Conservation (phyloP, 441 rosid species). For the Pelargonium cotyledonis region DNA sequence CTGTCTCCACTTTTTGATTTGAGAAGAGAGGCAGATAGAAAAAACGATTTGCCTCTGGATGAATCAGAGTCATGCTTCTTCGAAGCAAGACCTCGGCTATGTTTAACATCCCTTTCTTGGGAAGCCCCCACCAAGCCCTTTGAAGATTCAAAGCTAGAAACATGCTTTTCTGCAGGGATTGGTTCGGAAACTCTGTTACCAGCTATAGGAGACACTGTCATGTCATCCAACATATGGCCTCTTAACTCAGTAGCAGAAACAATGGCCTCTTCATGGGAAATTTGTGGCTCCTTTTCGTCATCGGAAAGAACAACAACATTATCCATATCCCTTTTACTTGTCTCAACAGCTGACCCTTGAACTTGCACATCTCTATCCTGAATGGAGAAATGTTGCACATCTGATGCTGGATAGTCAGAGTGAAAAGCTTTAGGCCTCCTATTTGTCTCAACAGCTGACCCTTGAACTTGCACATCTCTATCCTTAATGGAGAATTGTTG, state of each 20-base stretch:
- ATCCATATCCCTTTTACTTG: slow-evolving; percentile 28
- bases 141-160: slow-evolving; percentile 30
- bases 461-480: slow-evolving; percentile 33
- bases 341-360: slow-evolving; percentile 27
- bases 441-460: slow-evolving; percentile 19
- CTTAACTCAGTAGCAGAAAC: slow-evolving; percentile 27
- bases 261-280: slow-evolving; percentile 29
- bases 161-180: slow-evolving; percentile 30
- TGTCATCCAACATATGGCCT: slow-evolving; percentile 25
- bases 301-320: slow-evolving; percentile 48
- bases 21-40: slow-evolving; percentile 13
- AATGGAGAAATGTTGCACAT: slow-evolving; percentile 24
- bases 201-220: slow-evolving; percentile 27
- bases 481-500: slow-evolving; percentile 32
- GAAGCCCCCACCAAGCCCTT: slow-evolving; percentile 30
- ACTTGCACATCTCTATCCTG: slow-evolving; percentile 36
- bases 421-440: slow-evolving; percentile 26
- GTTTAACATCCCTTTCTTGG: slow-evolving; percentile 29
- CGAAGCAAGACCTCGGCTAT: slow-evolving; percentile 27
- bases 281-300: slow-evolving; percentile 48
- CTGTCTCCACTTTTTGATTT: slow-evolving; percentile 32
- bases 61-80: slow-evolving; percentile 34
- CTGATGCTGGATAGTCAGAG: slow-evolving; percentile 22
- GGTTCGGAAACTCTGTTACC: slow-evolving; percentile 30
- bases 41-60: slow-evolving; percentile 10